Evolutionary conservation across 805 yeast species (phyloP), one percentile per base, ranked within the genome.

Genomic region (Myxozyma sirexii): DNA sequence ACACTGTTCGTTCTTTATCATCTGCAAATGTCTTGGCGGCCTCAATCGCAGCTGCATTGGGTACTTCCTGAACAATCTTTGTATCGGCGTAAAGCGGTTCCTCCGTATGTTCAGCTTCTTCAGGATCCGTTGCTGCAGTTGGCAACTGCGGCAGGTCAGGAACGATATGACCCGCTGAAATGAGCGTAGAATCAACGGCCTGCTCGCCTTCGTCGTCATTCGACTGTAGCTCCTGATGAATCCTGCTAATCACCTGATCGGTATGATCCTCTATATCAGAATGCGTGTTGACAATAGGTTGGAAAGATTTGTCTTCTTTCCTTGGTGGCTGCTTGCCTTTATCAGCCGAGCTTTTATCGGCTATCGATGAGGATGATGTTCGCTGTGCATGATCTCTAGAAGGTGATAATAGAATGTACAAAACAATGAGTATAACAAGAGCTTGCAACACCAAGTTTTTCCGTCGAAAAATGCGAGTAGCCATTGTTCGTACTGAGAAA

Each of bases 81-180:
- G 43, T 13, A 31, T 33, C 42, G 29, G 43, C 52, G 10, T 2
- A 42, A 44, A 38, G 52, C 46, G 57, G 46, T 38, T n/a, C 2
- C 31, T 44, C 43, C n/a, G 42, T 35, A 15, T 6, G 37, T 12
- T 4, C 33, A 1, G 49, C 24, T 3, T n/a, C 39, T 24, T n/a
- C 46, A 13, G 47, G 10, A 29, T 29, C 27, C 17, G 21, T 15
- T 7, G 37, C 42, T 5, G 43, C n/a, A 3, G 4, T 13, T 13
- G 33, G 33, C 8, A 19, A 7, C 3, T 3, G 4, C 4, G 52
- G 52, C 43, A 35, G 31, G 17, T 48, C 52, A 7, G 52, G 52
- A 6, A 48, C 52, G 21, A 48, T 23, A 48, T 48, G 52, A 4
- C 52, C 52, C 7, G 52, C 52, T 15, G 52, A 48, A 6, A 48